These are phyloP conservation scores for Larix kaempferi DNA, from an alignment of 75 land plant genomes.

Conservation along the genomic window DNA sequence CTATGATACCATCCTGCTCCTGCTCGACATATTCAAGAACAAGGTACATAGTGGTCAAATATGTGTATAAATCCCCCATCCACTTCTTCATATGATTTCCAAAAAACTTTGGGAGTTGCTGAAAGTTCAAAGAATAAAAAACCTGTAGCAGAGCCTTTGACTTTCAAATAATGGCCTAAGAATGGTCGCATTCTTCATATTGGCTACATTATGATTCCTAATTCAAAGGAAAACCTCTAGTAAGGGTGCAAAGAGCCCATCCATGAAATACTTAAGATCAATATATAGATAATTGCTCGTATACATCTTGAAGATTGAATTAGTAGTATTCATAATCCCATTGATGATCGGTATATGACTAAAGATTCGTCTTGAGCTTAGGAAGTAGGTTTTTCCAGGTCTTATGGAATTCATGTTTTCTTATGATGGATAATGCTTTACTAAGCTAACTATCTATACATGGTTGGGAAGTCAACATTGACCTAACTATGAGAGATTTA, in stretches of 20 bases:
- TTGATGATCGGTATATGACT: constrained; percentile 45
- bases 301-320: constrained; percentile 86
- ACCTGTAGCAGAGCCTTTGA: constrained; percentile 86
- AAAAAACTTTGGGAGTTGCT: constrained; percentile 96
- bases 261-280: constrained; percentile 92
- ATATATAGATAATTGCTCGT: constrained; percentile 63
- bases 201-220: constrained; percentile 34
- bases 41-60: constrained; percentile 60
- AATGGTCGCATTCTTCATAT: not conserved
- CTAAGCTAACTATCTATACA: constrained; percentile 68
- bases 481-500: no score
- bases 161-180: constrained; percentile 66
- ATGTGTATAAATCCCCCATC: constrained; percentile 83
- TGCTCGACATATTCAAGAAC: constrained; percentile 35
- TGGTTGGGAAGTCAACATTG: no score
- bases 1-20: constrained; percentile 55
- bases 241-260: constrained; percentile 78
- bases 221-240: constrained; percentile 72
- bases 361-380: constrained; percentile 68
- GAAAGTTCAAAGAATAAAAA: constrained; percentile 84
- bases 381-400: constrained; percentile 79
- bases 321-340: constrained; percentile 75
- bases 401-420: constrained; percentile 83
- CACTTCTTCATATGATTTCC: constrained; percentile 96
- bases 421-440: constrained; percentile 79